Base-by-base conservation (phyloP, 805 yeast species). In the Candida corydali region DNA sequence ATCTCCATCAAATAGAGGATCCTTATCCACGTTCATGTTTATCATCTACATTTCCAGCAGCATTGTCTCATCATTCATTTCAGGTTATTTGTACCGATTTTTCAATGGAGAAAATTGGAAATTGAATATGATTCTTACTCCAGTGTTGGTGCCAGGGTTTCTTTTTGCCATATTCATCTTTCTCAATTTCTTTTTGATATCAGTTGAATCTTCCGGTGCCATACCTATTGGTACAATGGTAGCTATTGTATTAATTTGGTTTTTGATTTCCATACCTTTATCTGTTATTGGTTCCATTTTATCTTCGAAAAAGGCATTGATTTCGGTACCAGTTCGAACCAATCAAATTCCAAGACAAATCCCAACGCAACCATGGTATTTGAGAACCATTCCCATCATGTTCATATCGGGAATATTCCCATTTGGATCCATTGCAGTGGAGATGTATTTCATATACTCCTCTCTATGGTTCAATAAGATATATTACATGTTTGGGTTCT, bases 341-440 rank as follows among this genome's bases (percentile, higher is more conserved):
- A 91, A 88, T 61, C 97, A 91, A 65, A 91, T 93, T 47, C 95
- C 96, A 43, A 79, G 98, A 62, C 97, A 93, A 65, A 85, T 93
- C 41, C 98, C 98, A 27, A 72, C 73, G 12, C 96, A 88, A 62
- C 95, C 95, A 30, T 77, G 86, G 77, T 87, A 84, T 54, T 70
- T 87, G 51, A 76, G 75, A 52, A 76, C 86, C 3, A 44, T 74
- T 12, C 81, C 87, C 17, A 73, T 82, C 37, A 66, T 88, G 51
- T 55, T 86, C 28, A 70, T 86, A 43, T 84, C 94, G 2, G 98
- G 98, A 42, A 75, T 91, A 41, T 81, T 91, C 73, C 97, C 98
- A 52, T 88, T 91, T 55, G 95, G 96, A 8, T 82, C 96, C 15
- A 84, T 93, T 55, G 88, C 96, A 17, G 93, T 93, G 39, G 97